Evolutionary conservation across 2,329 filamentous ascomycete species (phyloP).

Genomic region (Diaporthe vaccinii): DNA sequence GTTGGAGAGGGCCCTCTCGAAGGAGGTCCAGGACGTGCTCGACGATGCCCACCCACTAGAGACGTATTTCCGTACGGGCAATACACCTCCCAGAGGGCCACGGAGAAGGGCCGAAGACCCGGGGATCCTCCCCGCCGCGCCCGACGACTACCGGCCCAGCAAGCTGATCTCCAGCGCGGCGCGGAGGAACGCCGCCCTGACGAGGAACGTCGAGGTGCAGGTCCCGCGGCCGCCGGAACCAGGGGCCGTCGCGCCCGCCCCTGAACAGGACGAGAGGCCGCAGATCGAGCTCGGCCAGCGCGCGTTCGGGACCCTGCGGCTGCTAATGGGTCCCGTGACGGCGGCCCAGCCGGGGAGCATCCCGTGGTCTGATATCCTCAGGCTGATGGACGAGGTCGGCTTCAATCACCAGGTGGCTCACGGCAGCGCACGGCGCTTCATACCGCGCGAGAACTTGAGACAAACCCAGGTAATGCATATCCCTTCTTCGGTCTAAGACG

Average conservation of each 20-base stretch:
- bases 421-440: neutral
- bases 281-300: neutral
- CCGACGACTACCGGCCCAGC: neutral
- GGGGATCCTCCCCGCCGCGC: neutral
- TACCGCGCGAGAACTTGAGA: neutral
- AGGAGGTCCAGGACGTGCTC: neutral
- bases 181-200: neutral
- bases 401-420: neutral
- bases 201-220: neutral
- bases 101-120: too few relatives aligned
- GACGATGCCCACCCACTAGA: neutral
- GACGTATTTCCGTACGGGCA: neutral
- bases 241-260: neutral
- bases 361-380: neutral
- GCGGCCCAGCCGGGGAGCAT: neutral
- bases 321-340: neutral
- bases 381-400: neutral
- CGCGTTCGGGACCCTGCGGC: neutral
- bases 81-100: too few relatives aligned
- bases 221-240: neutral
- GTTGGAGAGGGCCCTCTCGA: neutral
- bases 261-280: neutral
- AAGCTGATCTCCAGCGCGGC: neutral
- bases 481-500: neutral
- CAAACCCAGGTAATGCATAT: too few relatives aligned